Conservation (phyloP, 2,329 filamentous ascomycete species). For the Penicillium vulpinum region DNA sequence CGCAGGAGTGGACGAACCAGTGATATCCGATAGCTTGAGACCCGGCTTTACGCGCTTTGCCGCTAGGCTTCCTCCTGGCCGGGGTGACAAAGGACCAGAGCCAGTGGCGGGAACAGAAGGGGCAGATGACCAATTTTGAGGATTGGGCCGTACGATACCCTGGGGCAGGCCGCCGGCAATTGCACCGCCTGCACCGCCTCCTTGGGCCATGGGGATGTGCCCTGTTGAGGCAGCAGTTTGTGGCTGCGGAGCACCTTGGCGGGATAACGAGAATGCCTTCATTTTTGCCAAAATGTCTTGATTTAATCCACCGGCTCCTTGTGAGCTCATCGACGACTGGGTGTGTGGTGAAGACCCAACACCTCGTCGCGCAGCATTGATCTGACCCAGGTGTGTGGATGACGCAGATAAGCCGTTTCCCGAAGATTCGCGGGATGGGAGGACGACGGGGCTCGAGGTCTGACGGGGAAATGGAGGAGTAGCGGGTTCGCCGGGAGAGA, state of each 20-base stretch:
- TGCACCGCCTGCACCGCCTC: constrained; percentile 28
- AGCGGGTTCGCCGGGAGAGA: constrained; percentile 45
- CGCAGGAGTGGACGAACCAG: constrained; percentile 48
- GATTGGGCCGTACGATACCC: constrained; percentile 27
- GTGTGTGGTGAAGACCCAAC: constrained; percentile 28
- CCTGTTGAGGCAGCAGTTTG: constrained; percentile 37
- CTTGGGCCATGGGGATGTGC: constrained; percentile 27
- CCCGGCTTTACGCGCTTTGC: constrained; percentile 51
- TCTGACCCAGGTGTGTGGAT: constrained; percentile 78
- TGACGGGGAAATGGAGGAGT: constrained; percentile 13
- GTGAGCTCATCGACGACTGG: constrained; percentile 36
- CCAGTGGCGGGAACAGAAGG: constrained; percentile 38
- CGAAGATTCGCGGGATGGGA: constrained; percentile 25
- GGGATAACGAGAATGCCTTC: constrained; percentile 67
- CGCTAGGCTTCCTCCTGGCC: constrained; percentile 48
- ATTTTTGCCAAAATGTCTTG: constrained; percentile 68
- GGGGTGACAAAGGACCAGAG: constrained; percentile 46
- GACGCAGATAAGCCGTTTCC: constrained; percentile 64
- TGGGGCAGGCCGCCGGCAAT: constrained; percentile 33
- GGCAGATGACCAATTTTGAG: constrained; percentile 37
- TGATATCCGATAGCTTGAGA: constrained; percentile 51
- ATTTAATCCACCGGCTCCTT: constrained; percentile 54
- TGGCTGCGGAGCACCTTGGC: constrained; percentile 57
- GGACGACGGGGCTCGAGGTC: constrained; percentile 30
- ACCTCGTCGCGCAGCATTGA: constrained; percentile 65